Base-by-base conservation (phyloP, 306 rosid species). In the Cucurbita maxima region DNA sequence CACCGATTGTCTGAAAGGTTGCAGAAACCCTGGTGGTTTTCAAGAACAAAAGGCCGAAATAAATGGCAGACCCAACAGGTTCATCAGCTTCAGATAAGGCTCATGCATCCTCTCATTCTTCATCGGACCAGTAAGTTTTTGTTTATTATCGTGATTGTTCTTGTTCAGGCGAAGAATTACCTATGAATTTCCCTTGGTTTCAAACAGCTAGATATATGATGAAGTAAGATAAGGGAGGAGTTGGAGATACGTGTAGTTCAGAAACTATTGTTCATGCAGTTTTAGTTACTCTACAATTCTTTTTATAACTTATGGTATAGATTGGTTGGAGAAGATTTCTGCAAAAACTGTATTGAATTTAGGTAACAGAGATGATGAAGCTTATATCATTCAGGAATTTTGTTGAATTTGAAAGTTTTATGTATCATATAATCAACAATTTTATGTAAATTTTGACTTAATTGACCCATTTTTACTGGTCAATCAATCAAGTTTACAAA, bases 41-140 rank as follows among this genome's bases (percentile, higher is more conserved):
- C 76, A 41, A 72, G 8, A 10, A n/a, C 11, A 37, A 71, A 70
- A 51, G 53, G 20, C 37, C 30, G 12, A 56, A 71, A 30, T 67
- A n/a, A n/a, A 81, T 77, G 81, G 61, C 52, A 40, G 79, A 78
- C 43, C 70, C 74, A 15, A 7, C 64, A n/a, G 75, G 61, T 22
- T 69, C 74, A 6, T 58, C 74, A 9, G 73, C 76, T 37, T 52
- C 72, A 10, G 78, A 70, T 16, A 70, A 50, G 58, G 74, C 2
- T 4, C 74, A 70, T 11, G 57, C 38, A 47, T 48, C 22, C 15
- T 70, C 74, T 38, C n/a, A 74, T 44, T 76, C 76, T n/a, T 76
- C 79, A 20, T 54, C 67, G 25, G 84, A 68, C 52, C 62, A 13
- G 84, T 81, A 74, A 18, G 79, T 81, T 19, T 54, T 53, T 18